Base-by-base conservation (phyloP, 78 protist genomes). In the slime mould (Dictyostelium discoideum) region DNA sequence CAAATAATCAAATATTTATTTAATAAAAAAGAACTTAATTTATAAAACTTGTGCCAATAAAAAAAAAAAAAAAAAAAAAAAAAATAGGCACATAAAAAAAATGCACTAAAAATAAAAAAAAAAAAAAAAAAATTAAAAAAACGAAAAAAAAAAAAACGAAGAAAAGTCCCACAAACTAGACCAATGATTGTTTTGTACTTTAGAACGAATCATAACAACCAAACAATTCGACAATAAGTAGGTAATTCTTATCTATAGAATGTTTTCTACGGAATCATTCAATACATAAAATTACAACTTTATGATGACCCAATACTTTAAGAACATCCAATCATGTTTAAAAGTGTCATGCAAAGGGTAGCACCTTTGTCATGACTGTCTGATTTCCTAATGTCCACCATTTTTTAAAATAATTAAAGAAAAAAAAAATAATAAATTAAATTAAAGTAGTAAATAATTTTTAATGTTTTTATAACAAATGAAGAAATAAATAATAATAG, bases 171-270 rank as follows among this genome's bases (percentile, higher is more conserved):
- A 54, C 22, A 54, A 54, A 22, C 16, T 16, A 5, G 0, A 2
- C 18, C 32, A 63, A 22, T 63, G 69, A n/a, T 14, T 0, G 2
- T 0, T 5, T 63, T 0, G 5, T 63, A n/a, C 11, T n/a, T 63
- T 1, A 6, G 0, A 63, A 63, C 2, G 32, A 63, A 8, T n/a
- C 16, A n/a, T 6, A 63, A 1, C 74, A 65, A 0, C 1, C 29
- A 8, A 65, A 24, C 74, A 69, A 69, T 69, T 69, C 37, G 77
- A 69, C 77, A 69, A 69, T 69, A 69, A 69, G 77, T 69, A 69
- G 77, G 77, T 69, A 69, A 69, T 69, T 69, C 77, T 69, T 69
- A 69, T 69, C 77, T 69, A 60, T 69, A n/a, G 32, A 69, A 69
- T 69, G 42, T 26, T 69, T 24, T 69, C 77, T 69, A 26, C 77